Evolutionary conservation across 345 rosid species (phyloP).

Genomic region (Ceriops tagal): DNA sequence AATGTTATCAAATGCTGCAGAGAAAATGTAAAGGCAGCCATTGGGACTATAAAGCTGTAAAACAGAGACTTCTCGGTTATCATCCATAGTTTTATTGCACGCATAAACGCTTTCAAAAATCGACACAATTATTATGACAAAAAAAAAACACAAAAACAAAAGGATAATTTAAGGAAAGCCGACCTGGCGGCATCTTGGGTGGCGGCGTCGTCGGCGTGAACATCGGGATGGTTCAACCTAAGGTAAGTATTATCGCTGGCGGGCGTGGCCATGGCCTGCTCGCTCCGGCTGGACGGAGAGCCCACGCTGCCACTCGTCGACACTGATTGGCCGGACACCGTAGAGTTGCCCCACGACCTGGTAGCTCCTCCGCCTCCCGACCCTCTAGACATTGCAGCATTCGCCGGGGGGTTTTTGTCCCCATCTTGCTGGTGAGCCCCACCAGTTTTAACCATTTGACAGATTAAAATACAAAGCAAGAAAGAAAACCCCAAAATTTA

Average conservation of each 20-base stretch:
- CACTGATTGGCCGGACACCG: constrained; percentile 78
- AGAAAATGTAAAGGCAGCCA: no score
- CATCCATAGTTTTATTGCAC: no score
- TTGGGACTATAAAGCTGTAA: no score
- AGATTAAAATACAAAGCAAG: no score
- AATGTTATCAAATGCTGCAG: no score
- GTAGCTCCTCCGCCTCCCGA: constrained; percentile 40
- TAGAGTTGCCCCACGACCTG: constrained; percentile 76
- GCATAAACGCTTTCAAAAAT: not conserved
- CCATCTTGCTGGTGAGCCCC: constrained; percentile 50
- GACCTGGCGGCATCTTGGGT: constrained; percentile 75
- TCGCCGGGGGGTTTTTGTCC: constrained; percentile 32
- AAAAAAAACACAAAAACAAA: constrained; percentile 6
- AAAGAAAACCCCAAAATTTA: no score
- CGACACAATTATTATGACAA: constrained; percentile 10
- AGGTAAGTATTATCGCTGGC: constrained; percentile 63
- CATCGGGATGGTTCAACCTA: constrained; percentile 67
- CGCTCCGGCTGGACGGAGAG: constrained; percentile 84
- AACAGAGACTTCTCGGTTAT: no score
- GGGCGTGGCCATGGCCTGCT: constrained; percentile 62
- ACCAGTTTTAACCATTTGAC: constrained; percentile 20
- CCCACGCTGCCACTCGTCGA: constrained; percentile 96
- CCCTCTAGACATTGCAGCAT: constrained; percentile 23
- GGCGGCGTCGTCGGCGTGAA: constrained; percentile 89
- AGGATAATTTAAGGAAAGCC: constrained; percentile 1